A percentile compares a stretch with the other conserved stretches of the same genome.
Conservation (phyloP, 441 rosid genomes). For the Omphalea diandra region DNA sequence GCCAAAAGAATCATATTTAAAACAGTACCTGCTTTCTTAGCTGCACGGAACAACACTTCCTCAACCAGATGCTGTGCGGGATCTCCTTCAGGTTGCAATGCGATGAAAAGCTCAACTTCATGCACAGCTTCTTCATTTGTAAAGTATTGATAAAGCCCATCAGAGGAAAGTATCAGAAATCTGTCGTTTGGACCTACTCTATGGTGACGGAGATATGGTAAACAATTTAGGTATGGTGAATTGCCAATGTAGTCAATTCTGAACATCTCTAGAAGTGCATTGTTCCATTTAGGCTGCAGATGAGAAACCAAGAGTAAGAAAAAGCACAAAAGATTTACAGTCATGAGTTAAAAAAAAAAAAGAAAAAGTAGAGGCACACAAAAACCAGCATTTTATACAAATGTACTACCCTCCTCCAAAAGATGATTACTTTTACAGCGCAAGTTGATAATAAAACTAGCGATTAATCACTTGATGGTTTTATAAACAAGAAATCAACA, state of each 20-base stretch:
- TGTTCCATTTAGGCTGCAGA: slow-evolving; percentile 88
- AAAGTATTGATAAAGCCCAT: slow-evolving; percentile 89
- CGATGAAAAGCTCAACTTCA: slow-evolving; percentile 76
- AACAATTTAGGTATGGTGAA: slow-evolving; percentile 73
- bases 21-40: slow-evolving; percentile 87
- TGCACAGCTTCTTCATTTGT: slow-evolving; percentile 89
- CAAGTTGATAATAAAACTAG: not conserved
- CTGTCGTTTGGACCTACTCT: slow-evolving; percentile 71
- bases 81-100: slow-evolving; percentile 87
- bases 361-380: not conserved
- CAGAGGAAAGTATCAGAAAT: slow-evolving; percentile 79
- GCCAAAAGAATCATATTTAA: not conserved
- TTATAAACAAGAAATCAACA: slow-evolving; percentile 1
- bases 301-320: slow-evolving; percentile 16
- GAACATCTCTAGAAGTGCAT: slow-evolving; percentile 86
- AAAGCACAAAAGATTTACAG: not conserved
- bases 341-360: not conserved
- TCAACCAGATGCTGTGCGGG: slow-evolving; percentile 96
- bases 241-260: slow-evolving; percentile 81
- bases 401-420: not conserved
- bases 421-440: too few relatives aligned
- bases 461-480: not conserved
- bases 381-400: not conserved
- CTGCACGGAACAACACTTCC: slow-evolving; percentile 87
- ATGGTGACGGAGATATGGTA: slow-evolving; percentile 80